Base-by-base conservation (phyloP, 345 rosid genomes). In the Psidium guajava region DNA sequence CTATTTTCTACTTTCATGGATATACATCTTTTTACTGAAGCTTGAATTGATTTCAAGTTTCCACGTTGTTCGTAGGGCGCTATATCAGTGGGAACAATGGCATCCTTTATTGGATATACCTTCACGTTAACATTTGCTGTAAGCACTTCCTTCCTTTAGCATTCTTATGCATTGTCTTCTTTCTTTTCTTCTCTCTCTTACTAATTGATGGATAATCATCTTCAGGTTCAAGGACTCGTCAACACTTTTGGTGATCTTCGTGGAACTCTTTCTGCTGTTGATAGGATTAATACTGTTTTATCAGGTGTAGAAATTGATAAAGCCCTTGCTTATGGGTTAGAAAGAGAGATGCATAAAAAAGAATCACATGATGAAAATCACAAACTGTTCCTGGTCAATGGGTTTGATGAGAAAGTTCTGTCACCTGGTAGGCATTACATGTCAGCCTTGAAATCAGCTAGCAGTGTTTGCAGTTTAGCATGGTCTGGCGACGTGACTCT, bases 221-320 rank as follows among this genome's bases (percentile, higher is more conserved):
- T 88, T 82, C 90, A 97, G 98, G 99, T 97, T 86, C 99, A 97
- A 95, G 98, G 99, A 57, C 91, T 97, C 83, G 98, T 97, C 82
- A 95, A 97, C 92, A 94, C 98, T 40, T 91, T 94, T 86, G 99
- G 99, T 87, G 99, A 97, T 91, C 96, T 97, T 86, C 99, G 97
- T 82, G 98, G 95, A 58, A 75, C 94, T 84, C 89, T 97, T 87
- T 96, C 99, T 90, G 95, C 97, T 50, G 92, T 94, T 83, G 99
- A 95, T 89, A 92, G 98, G 89, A 95, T 97, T 86, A 97, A 95
- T 80, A 91, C 98, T 86, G 91, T 96, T 87, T 84, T 96, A 81
- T 92, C 97, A 54, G 91, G 92, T 32, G 91, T 92, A 87, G 98
- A 94, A 88, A 91, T 92, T 85, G 99, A 97, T 88, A 94, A 93